phyloP scores from a whole-genome alignment of 129 eudicot genomes.

The Mikania micrantha region DNA sequence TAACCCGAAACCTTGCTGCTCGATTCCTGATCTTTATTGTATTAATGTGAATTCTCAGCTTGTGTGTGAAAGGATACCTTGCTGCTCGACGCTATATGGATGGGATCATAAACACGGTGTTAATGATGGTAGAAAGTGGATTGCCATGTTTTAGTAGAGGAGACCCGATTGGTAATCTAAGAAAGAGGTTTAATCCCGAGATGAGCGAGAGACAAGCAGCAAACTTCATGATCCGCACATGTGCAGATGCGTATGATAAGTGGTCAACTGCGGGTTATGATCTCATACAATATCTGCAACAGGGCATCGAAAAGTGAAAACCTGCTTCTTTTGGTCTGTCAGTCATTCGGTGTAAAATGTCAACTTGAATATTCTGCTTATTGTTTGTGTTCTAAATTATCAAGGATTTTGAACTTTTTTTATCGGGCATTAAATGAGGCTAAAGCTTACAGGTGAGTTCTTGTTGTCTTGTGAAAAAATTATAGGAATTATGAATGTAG shows the following conservation, averaged over 20 bases:
- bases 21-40: constrained; percentile 4
- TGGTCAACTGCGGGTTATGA: constrained; percentile 99
- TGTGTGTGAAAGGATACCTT: constrained; percentile 98
- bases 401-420: constrained; percentile 1
- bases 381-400: constrained; percentile 9
- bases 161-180: constrained; percentile 87
- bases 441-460: background rate
- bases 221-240: constrained; percentile 80
- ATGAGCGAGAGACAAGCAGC: constrained; percentile 99
- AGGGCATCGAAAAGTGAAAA: constrained; percentile 85
- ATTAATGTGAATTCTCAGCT: constrained; percentile 36
- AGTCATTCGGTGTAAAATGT: background rate
- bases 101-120: constrained; percentile 79
- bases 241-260: constrained; percentile 93
- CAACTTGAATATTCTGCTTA: background rate
- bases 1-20: background rate
- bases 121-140: constrained; percentile 88
- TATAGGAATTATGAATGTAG: background rate
- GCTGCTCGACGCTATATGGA: constrained; percentile 95
- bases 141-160: constrained; percentile 99
- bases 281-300: constrained; percentile 92
- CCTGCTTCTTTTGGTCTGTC: background rate
- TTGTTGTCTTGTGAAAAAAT: too few relatives aligned
- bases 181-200: constrained; percentile 95
- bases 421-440: background rate